Percentiles rank a stretch among this genome's conserved stretches.
Conservation (phyloP, 352 stramenopile genomes). For the Globisporangium rhizosaccharum region DNA sequence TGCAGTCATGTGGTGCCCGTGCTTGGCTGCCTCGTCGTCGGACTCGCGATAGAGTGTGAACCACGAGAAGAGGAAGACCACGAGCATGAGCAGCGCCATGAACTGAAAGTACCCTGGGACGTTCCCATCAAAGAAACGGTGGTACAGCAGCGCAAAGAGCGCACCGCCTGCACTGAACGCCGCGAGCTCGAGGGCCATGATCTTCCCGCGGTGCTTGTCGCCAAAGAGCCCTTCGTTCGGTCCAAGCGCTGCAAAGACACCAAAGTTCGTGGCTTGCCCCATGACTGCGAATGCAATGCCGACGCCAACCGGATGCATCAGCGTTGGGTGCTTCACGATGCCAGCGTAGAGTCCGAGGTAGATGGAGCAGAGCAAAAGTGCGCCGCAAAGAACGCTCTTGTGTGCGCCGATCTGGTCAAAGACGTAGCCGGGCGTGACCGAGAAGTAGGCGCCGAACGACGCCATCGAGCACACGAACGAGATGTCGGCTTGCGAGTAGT, state of each 20-base stretch:
- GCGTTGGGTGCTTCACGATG: constrained; percentile 20
- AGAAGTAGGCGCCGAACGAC: constrained; percentile 78
- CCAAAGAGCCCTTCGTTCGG: constrained; percentile 74
- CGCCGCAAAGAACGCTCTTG: constrained; percentile 44
- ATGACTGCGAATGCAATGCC: constrained; percentile 51
- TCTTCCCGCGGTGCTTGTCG: constrained; percentile 52
- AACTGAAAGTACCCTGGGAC: constrained; percentile 62
- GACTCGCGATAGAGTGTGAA: constrained; percentile 36
- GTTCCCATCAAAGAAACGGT: constrained; percentile 46
- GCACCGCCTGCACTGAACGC: constrained; percentile 65
- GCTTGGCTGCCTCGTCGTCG: constrained; percentile 6
- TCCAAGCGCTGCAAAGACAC: constrained; percentile 61
- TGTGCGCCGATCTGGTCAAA: constrained; percentile 66
- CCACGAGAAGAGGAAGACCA: constrained; percentile 51
- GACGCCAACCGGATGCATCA: constrained; percentile 44
- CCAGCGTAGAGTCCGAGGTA: constrained; percentile 41
- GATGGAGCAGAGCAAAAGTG: constrained; percentile 26
- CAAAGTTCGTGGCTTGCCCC: constrained; percentile 62
- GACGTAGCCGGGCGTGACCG: constrained; percentile 53
- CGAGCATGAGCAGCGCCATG: constrained; percentile 49
- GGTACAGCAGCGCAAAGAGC: constrained; percentile 64
- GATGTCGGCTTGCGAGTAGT: constrained; percentile 71
- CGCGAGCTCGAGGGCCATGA: constrained; percentile 63
- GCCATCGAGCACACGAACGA: constrained; percentile 73
- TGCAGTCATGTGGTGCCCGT: constrained; percentile 14